phyloP scores from a whole-genome alignment of 179 eudicot genomes.

The Beta lomatogona region DNA sequence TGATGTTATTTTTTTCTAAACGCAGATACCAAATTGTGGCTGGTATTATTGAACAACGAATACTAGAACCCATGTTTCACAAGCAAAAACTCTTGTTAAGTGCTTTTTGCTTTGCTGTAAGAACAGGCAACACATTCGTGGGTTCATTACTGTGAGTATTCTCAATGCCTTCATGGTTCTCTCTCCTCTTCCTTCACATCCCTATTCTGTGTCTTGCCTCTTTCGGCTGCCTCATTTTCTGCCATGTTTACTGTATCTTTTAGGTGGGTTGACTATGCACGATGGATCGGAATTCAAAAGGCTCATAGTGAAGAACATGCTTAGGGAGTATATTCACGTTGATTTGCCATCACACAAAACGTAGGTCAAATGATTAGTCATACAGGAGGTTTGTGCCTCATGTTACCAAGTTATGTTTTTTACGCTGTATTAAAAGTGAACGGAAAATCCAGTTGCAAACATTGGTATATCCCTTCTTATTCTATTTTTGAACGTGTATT shows the following conservation, averaged over 20 bases:
- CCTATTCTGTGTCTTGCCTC: background rate
- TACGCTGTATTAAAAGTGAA: background rate
- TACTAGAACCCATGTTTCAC: slow-evolving; percentile 82
- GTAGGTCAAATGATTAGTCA: slow-evolving; percentile 18
- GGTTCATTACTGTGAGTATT: slow-evolving; percentile 85
- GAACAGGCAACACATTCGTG: slow-evolving; percentile 94
- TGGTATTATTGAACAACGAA: slow-evolving; percentile 83
- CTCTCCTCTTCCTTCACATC: background rate
- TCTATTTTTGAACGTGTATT: background rate
- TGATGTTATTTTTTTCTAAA: background rate
- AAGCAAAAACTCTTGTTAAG: slow-evolving; percentile 73
- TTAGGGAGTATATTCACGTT: slow-evolving; percentile 1
- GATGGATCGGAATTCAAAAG: slow-evolving; percentile 73
- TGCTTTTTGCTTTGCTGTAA: slow-evolving; percentile 84
- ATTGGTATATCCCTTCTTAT: background rate
- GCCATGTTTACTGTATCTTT: slow-evolving; percentile 1
- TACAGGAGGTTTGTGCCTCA: slow-evolving; percentile 21
- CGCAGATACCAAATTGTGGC: slow-evolving; percentile 85
- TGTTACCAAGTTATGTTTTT: background rate
- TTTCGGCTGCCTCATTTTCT: background rate
- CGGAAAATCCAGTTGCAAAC: background rate
- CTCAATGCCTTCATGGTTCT: background rate
- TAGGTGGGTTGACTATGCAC: slow-evolving; percentile 99
- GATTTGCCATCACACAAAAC: background rate
- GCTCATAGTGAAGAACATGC: slow-evolving; percentile 43